A percentile compares a stretch with the other conserved stretches of the same genome.
Conservation (phyloP, 2,329 filamentous ascomycete genomes). For the Pseudofabraea citricarpa region DNA sequence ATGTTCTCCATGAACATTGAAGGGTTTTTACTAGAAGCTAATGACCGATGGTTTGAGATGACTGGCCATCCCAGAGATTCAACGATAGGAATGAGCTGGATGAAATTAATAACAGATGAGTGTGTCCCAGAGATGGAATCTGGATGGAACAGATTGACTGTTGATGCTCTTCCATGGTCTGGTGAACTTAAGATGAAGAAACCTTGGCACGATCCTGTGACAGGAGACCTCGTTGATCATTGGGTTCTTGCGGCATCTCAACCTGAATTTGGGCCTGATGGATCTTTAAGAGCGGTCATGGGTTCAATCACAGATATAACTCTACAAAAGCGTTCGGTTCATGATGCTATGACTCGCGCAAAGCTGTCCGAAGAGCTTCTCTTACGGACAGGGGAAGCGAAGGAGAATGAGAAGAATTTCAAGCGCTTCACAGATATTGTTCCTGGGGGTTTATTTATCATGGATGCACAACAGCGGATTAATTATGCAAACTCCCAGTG, state of each 20-base stretch:
- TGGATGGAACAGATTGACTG: slow-evolving; percentile 58
- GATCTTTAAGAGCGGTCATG: slow-evolving; percentile 66
- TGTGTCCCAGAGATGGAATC: slow-evolving; percentile 52
- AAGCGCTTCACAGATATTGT: slow-evolving; percentile 78
- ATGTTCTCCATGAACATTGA: slow-evolving; percentile 74
- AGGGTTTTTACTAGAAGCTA: slow-evolving; percentile 71
- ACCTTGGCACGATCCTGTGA: slow-evolving; percentile 48
- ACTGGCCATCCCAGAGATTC: slow-evolving; percentile 59
- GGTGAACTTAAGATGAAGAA: slow-evolving; percentile 68
- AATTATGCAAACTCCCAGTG: slow-evolving; percentile 74
- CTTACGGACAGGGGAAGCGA: slow-evolving; percentile 53
- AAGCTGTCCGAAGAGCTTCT: slow-evolving; percentile 71
- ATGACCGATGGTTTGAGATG: slow-evolving; percentile 72
- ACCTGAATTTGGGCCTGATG: slow-evolving; percentile 60
- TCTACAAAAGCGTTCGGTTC: slow-evolving; percentile 76
- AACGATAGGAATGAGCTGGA: slow-evolving; percentile 60
- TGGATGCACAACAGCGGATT: slow-evolving; percentile 61
- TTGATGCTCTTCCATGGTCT: slow-evolving; percentile 58
- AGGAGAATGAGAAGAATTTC: slow-evolving; percentile 69
- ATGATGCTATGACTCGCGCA: slow-evolving; percentile 74
- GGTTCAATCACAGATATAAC: slow-evolving; percentile 81
- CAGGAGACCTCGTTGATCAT: slow-evolving; percentile 58
- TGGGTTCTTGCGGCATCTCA: slow-evolving; percentile 65
- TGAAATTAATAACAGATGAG: slow-evolving; percentile 62
- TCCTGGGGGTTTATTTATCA: slow-evolving; percentile 77